Conservation (phyloP, 345 rosid genomes). For the Bruguiera parviflora region DNA sequence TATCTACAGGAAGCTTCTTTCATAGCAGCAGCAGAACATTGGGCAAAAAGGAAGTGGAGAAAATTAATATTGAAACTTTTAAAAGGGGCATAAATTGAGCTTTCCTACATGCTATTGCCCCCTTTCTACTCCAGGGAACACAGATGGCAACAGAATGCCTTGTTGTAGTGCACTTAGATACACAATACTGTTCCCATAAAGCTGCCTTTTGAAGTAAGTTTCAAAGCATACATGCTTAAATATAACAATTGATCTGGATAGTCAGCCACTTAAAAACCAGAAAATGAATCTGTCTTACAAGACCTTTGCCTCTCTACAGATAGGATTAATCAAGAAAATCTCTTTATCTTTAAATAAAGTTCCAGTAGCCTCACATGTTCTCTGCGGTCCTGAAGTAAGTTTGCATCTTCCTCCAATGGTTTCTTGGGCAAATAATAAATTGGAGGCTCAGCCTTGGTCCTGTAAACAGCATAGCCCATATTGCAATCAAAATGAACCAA, state of each 20-base stretch:
- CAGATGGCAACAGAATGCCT: conserved; percentile 3
- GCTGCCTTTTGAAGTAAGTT: neutral
- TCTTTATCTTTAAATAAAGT: neutral
- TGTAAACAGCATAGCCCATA: conserved; percentile 35
- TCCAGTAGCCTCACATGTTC: conserved; percentile 52
- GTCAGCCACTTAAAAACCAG: neutral
- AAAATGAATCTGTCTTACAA: neutral
- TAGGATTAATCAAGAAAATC: neutral
- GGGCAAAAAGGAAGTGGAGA: neutral
- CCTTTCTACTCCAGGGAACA: neutral
- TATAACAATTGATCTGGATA: neutral
- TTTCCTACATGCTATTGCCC: too few relatives aligned
- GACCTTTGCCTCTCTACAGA: neutral
- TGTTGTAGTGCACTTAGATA: conserved; percentile 4
- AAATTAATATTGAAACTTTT: conserved; percentile 6
- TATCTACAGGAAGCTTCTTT: too few relatives aligned
- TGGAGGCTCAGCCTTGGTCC: conserved; percentile 87
- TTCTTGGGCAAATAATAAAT: conserved; percentile 68
- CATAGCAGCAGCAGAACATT: neutral
- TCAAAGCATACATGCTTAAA: neutral
- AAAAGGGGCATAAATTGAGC: conserved; percentile 6
- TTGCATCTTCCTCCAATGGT: conserved; percentile 63
- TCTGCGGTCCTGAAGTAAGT: conserved; percentile 46
- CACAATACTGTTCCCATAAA: neutral
- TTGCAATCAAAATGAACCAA: conserved; percentile 23